Evolutionary conservation across 345 rosid species (phyloP), one percentile per base, ranked within the genome.

Genomic region (Diplotaxis tenuifolia): DNA sequence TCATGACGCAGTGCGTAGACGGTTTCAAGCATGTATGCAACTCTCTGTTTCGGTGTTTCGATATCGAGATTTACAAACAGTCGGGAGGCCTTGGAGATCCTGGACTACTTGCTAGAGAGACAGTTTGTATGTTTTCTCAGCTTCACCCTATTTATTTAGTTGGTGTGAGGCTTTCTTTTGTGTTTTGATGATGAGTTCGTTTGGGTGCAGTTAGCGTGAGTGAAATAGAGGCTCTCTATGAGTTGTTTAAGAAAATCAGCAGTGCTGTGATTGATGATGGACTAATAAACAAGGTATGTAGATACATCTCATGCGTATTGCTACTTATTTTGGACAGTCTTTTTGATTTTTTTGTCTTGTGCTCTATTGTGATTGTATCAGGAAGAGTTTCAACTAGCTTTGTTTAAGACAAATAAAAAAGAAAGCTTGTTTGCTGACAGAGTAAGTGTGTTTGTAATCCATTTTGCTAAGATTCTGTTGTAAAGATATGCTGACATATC

Each of bases 201-300:
- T 55, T 53, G 25, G 71, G 4, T 81, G 84, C 91, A 93, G 97
- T 93, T 77, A 88, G 94, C 67, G 94, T 91, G 67, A 93, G 96
- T 79, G 97, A 93, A 81, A 88, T 93, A 68, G 98, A 93, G 67
- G 96, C 98, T 68, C 80, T 93, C 50, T 91, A 91, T 70, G 97
- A 91, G 77, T 84, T 93, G 34, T 93, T 93, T 84, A 91, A 93
- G 93, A 93, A 89, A 90, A 89, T 93, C 55, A 93, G 98, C 75
- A 91, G 97, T 66, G 93, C 96, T 9, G 96, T 93, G 21, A 87
- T 93, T 74, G 98, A 93, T 71, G 98, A 93, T 63, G 97, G 97
- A 9, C 81, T 91, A 60, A 93, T 93, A 82, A 89, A 91, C 81
- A 93, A 90, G 98, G 98, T 93, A 67, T 72, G 56, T 50, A 58